Evolutionary conservation across 106 monocot genomes (phyloP).

Genomic region (Agapanthus africanus): DNA sequence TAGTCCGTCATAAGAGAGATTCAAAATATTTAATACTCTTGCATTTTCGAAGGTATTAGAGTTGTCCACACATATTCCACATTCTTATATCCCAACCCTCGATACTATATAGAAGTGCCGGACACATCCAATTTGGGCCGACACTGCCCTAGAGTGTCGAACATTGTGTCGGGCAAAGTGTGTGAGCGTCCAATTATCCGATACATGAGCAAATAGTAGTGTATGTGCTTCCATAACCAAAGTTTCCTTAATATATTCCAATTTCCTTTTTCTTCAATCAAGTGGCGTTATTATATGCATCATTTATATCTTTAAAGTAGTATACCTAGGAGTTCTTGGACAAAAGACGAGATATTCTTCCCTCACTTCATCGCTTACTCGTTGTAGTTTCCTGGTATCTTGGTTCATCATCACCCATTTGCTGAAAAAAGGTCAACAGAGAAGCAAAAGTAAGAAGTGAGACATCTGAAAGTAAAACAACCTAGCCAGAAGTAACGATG

Average conservation of each 20-base stretch:
- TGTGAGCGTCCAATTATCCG: too few species aligned
- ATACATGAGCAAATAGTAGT: too few species aligned
- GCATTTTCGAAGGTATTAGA: too few species aligned
- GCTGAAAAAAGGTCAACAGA: slow-evolving; percentile 23
- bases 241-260: neutral
- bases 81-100: too few species aligned
- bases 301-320: neutral
- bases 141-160: too few species aligned
- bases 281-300: neutral
- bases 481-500: neutral
- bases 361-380: slow-evolving; percentile 95
- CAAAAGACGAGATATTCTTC: slow-evolving; percentile 91
- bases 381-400: slow-evolving; percentile 86
- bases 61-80: too few species aligned
- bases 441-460: neutral
- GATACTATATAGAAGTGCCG: too few species aligned
- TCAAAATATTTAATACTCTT: too few species aligned
- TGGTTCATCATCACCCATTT: slow-evolving; percentile 99
- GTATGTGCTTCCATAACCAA: too few species aligned
- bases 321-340: slow-evolving; percentile 78
- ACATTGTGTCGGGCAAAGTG: too few species aligned
- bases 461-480: neutral
- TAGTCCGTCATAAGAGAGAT: too few species aligned
- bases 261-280: neutral
- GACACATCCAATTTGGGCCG: too few species aligned